Base-by-base conservation (phyloP, 495 filamentous ascomycete species). In the Xylaria nigripes region DNA sequence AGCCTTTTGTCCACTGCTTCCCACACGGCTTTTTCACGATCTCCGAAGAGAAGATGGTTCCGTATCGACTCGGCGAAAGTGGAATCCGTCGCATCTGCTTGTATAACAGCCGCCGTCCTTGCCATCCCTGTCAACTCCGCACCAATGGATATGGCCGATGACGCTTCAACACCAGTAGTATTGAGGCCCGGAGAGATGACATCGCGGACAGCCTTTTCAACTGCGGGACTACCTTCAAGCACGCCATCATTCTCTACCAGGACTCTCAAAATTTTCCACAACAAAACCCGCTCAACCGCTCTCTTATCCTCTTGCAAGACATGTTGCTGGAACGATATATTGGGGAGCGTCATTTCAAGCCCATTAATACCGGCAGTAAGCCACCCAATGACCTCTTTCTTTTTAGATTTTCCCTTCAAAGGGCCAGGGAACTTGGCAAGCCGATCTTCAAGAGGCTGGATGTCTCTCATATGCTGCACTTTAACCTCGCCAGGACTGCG, bases 21-120 rank as follows among this genome's bases (percentile, higher is more conserved):
- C 93, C 93, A 97, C 10, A 95, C 85, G 2, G 94, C 94, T 61
- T 91, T 89, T 61, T 95, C 90, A 10, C 87, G 79, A 27, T 99
- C 86, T 12, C 94, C 93, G 32, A 76, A 69, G 6, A 95, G 71
- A 21, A 99, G 78, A 57, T 81, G 71, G 23, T 75, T 81, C 9
- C 87, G 83, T 45, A 99, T 76, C 29, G 77, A 75, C 51, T 87
- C 81, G 9, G 93, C 65, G 13, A 83, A 80, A 3, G 79, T 72
- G 16, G 82, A 73, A 66, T 92, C 83, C 15, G 84, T 74, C 3
- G 80, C 72, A 56, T 95, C 89, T 1, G 81, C 46, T 45, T 66
- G 72, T 61, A 72, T 61, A 6, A 46, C 51, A 0, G 63, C 63
- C 8, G 56, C 55, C 7, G 63, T 21, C 4, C 67, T 50, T 29